Evolutionary conservation across 805 yeast species (phyloP), one percentile per base, ranked within the genome.

Genomic region (Schizosaccharomyces osmophilus): DNA sequence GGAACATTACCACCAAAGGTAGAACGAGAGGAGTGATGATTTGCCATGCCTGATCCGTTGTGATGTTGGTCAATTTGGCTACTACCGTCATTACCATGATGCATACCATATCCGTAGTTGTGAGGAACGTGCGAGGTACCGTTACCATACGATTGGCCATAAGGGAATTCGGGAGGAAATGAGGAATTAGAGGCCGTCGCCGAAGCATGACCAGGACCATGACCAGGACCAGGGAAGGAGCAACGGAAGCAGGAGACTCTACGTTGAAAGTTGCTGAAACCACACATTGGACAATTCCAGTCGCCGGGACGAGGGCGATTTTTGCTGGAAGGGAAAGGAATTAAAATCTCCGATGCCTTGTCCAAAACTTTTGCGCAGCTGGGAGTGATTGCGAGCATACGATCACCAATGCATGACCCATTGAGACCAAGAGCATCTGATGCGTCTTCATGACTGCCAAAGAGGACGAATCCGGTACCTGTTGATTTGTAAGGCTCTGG

Each of bases 241-340:
- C 97, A 89, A 64, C 96, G 77, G 76, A 89, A 87, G 72, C 97
- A 89, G 1, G 94, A 94, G 2, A 94, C 85, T 71, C 97, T 79
- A 68, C 96, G 79, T 72, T 89, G 97, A 73, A 89, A 89, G 71
- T 89, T 89, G 29, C 95, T 85, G 68, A 89, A 89, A 0, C 96
- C 95, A 75, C 97, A 89, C 5, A 89, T 82, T 31, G 95, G 95
- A 71, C 97, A 89, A n/a, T 85, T 86, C 97, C 97, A 89, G 70
- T 89, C 97, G 24, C 97, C 97, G 0, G 97, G 97, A 68, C 97
- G 77, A 26, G 95, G 95, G 67, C 93, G 78, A 71, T 89, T 88
- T 66, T 87, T 84, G 43, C 82, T 79, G 39, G 84, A 81, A 17
- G 96, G 95, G 73, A 89, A 89, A 3, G 94, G 87, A 0, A 86